phyloP scores from a whole-genome alignment of 331 rosid genomes.

The Saraca asoca region DNA sequence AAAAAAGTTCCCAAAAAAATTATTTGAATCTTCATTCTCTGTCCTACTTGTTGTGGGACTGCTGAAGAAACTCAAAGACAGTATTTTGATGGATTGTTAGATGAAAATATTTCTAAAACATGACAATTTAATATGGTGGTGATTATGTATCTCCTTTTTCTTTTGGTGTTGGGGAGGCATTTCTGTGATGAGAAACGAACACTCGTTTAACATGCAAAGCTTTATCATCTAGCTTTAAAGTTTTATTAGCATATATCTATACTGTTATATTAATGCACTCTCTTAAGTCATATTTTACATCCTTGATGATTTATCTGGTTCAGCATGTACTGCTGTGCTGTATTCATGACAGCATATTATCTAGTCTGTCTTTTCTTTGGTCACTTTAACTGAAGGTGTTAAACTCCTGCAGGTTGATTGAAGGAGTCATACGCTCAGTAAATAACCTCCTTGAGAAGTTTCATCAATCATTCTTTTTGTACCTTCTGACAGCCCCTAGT shows the following conservation, averaged over 20 bases:
- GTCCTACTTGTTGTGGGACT: conserved; percentile 2
- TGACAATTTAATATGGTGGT: conserved; percentile 6
- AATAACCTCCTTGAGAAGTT: conserved; percentile 96
- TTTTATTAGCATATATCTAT: conserved; percentile 2
- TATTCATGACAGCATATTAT: too few relatives aligned
- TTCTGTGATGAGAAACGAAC: conserved; percentile 13
- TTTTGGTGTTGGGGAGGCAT: conserved; percentile 5
- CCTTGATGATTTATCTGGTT: not conserved
- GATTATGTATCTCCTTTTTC: conserved; percentile 19
- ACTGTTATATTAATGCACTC: not conserved
- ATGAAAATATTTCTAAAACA: conserved; percentile 13
- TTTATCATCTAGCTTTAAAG: conserved; percentile 28
- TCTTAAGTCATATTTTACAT: not conserved
- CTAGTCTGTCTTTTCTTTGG: conserved; percentile 17
- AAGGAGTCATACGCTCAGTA: conserved; percentile 87
- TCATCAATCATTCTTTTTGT: conserved; percentile 89
- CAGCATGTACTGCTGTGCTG: not conserved
- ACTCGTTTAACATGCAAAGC: conserved; percentile 9
- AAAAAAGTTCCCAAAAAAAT: conserved; percentile 4
- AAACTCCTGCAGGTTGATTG: conserved; percentile 68
- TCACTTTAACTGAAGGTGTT: conserved; percentile 27
- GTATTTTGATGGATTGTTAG: conserved; percentile 12
- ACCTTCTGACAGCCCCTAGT: conserved; percentile 78
- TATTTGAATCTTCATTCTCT: conserved; percentile 14
- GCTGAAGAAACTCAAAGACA: conserved; percentile 10